Evolutionary conservation across 2,329 filamentous ascomycete genomes (phyloP), one percentile per base, ranked within the genome.

Genomic region (Botrytis paeoniae): DNA sequence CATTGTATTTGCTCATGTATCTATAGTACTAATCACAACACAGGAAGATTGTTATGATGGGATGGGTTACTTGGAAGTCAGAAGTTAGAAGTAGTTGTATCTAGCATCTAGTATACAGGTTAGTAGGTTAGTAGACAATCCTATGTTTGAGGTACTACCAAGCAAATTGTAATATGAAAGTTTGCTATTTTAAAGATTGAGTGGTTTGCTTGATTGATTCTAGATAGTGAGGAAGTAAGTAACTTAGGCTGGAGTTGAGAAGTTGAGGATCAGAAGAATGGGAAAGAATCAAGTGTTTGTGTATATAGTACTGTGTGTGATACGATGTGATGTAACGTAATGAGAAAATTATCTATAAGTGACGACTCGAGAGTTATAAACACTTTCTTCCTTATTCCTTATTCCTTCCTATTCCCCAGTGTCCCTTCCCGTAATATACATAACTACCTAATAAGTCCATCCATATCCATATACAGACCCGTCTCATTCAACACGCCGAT

Each of bases 31-130:
- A n/a, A 14, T 51, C 10, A 14, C 22, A 0, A 14, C 10, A 14
- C 10, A 6, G 48, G 22, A 51, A n/a, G 4, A 51, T n/a, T 25
- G 22, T 14, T n/a, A 25, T 25, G 25, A 12, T n/a, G 25, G 4
- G 22, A 0, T 14, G 4, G 22, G 0, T 14, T 14, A n/a, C 48
- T 14, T 6, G 22, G 10, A 51, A n/a, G 25, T n/a, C 7, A 37
- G 18, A 12, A 51, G 25, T 14, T n/a, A 6, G 43, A 10, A 3
- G 43, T 45, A 45, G 10, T 48, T 48, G 22, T 20, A 20, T 39
- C 32, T 35, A 35, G 32, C 32, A 18, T 43, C 18, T 16, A 16
- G 18, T 43, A 43, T 1, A 8, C 18, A 8, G 7, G 18, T 43
- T 7, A 22, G 20, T 22, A 7, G 43, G 3, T 3, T 45, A 2